Evolutionary conservation across 2,329 filamentous ascomycete species (phyloP).

Genomic region (Colletotrichum tropicicola): DNA sequence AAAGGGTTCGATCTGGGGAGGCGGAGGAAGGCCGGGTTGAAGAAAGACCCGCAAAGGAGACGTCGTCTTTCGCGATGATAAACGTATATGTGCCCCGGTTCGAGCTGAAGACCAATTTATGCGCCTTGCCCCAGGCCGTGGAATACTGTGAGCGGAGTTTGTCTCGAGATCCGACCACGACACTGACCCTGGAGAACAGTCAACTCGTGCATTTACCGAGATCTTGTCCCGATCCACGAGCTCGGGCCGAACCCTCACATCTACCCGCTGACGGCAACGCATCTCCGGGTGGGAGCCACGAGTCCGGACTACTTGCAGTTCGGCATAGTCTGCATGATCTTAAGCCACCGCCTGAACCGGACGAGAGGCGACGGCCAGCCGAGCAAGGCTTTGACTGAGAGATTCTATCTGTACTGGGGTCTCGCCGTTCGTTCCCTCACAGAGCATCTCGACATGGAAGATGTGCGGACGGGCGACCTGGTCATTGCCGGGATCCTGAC

Average conservation of each 20-base stretch:
- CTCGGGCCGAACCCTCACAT: conserved; percentile 36
- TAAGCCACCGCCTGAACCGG: conserved; percentile 44
- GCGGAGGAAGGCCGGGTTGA: neutral
- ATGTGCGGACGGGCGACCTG: conserved; percentile 35
- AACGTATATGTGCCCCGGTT: neutral
- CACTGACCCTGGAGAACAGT: neutral
- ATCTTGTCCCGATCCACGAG: conserved; percentile 3
- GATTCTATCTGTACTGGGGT: conserved; percentile 42
- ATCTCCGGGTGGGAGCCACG: neutral
- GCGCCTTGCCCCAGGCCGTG: neutral
- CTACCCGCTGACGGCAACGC: conserved; percentile 34
- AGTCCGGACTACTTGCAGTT: neutral
- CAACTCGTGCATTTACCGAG: conserved; percentile 5
- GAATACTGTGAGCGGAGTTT: conserved; percentile 4
- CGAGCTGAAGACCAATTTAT: neutral
- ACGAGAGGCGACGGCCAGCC: conserved; percentile 24
- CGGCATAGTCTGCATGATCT: conserved; percentile 40
- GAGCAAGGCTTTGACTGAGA: conserved; percentile 32
- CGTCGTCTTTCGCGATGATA: neutral
- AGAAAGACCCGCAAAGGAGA: neutral
- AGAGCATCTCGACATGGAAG: conserved; percentile 34
- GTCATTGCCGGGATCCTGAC: conserved; percentile 42
- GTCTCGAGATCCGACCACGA: too few species aligned
- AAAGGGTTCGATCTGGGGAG: neutral
- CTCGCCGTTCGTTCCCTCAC: conserved; percentile 40